Evolutionary conservation across 2,329 filamentous ascomycete genomes (phyloP).

Genomic region (Epichloe gansuensis): DNA sequence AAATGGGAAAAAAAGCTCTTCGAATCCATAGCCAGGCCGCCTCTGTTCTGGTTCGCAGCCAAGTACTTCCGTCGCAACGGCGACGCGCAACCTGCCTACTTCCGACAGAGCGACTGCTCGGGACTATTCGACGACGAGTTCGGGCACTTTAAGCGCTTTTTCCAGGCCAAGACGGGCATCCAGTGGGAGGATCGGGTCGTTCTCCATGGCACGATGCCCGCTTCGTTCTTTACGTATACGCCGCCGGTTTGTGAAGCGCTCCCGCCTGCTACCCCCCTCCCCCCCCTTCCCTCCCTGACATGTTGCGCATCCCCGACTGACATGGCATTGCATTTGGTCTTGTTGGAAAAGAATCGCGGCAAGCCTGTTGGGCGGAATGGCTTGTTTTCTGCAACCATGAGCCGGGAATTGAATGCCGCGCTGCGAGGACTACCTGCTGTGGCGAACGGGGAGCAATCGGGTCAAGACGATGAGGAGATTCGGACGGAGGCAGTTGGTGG

Average conservation of each 20-base stretch:
- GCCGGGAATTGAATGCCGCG: slow-evolving; percentile 21
- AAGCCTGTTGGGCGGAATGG: slow-evolving; percentile 25
- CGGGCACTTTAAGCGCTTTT: slow-evolving; percentile 41
- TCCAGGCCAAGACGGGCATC: slow-evolving; percentile 42
- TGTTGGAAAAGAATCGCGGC: slow-evolving; percentile 18
- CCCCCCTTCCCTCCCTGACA: not conserved
- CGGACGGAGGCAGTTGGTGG: not conserved
- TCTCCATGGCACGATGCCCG: slow-evolving; percentile 18
- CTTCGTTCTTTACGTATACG: slow-evolving; percentile 28
- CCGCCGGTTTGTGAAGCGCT: slow-evolving; percentile 28
- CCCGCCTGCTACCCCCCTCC: too few species aligned
- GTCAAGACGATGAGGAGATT: not conserved
- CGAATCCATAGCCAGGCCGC: slow-evolving; percentile 47
- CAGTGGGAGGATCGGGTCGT: slow-evolving; percentile 44
- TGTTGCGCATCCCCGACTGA: not conserved
- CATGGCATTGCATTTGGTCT: not conserved
- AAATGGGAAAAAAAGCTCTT: slow-evolving; percentile 40
- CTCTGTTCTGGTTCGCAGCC: slow-evolving; percentile 47
- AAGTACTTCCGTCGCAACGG: slow-evolving; percentile 33
- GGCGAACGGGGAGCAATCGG: not conserved
- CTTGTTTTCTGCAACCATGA: slow-evolving; percentile 20
- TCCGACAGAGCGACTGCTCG: slow-evolving; percentile 26
- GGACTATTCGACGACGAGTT: slow-evolving; percentile 32
- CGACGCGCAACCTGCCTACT: slow-evolving; percentile 21
- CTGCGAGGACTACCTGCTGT: slow-evolving; percentile 11